Base-by-base conservation (phyloP, 2,329 filamentous ascomycete genomes). In the Botrytis fabae region DNA sequence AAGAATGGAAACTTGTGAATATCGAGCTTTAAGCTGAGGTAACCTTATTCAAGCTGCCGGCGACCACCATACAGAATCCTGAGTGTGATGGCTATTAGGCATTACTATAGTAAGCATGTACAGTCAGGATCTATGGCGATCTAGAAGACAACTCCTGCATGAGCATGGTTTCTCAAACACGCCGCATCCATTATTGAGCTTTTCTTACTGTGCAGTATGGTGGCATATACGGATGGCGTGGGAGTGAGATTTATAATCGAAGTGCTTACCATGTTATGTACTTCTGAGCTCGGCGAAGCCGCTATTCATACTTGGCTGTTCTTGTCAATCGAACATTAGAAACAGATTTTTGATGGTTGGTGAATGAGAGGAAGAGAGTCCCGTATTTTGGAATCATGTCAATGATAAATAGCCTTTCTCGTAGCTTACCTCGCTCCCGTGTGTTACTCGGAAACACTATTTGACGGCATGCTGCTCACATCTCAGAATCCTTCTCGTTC, bases 401-500 rank as follows among this genome's bases (percentile, higher is more conserved):
- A 38, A 25, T 8, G 9, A 44, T 28, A 44, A 32, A 63, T 18
- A 42, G 32, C 9, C 16, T 18, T n/a, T 7, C 25, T 42, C 42
- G 7, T 64, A 28, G 28, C 28, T 60, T 46, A 64, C 42, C 28
- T 64, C n/a, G 25, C 25, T 71, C 46, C 60, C 69, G 69, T 66
- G 60, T 65, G n/a, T 20, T 16, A 46, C 70, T 44, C 46, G 28
- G 61, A 66, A 42, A 46, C 3, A 61, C 28, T 38, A 44, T 22
- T n/a, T 59, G 54, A 54, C 38, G 46, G 28, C 35, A 59, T 69
- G 3, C 48, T 32, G 32, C 48, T 32, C 65, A 57, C 18, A 22
- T 42, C 18, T 2, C 35, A 66, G 35, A 59, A 71, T 71, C 70
- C 70, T 71, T 66, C 70, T 44, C 60, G 18, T 28, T 71, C 70